Percentiles rank a stretch among this genome's conserved stretches.
Conservation (phyloP, 1,139 yeast genomes). For the Diutina neorugosa region DNA sequence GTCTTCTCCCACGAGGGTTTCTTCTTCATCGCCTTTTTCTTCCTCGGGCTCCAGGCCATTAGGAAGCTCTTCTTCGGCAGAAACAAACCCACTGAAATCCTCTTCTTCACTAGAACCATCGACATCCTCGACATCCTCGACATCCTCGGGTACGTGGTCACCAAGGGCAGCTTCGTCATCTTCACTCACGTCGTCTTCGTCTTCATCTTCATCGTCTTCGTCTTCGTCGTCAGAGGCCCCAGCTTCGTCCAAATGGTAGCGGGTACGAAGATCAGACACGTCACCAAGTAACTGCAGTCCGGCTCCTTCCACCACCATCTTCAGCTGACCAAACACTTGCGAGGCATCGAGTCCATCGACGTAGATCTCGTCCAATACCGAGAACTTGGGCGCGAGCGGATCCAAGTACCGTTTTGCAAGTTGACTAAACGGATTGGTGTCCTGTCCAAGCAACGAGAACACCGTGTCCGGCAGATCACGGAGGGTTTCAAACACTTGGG, state of each 20-base stretch:
- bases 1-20: constrained; percentile 7
- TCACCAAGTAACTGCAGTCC: constrained; percentile 43
- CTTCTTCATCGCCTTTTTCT: constrained; percentile 11
- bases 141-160: constrained; percentile 10
- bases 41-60: constrained; percentile 11
- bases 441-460: background rate
- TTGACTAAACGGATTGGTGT: constrained; percentile 13
- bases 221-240: constrained; percentile 16
- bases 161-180: background rate
- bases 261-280: constrained; percentile 18
- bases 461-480: constrained; percentile 1
- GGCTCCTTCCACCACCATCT: constrained; percentile 65
- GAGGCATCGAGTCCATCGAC: constrained; percentile 81
- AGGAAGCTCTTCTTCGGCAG: constrained; percentile 9
- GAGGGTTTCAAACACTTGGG: background rate
- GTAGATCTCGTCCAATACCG: constrained; percentile 71
- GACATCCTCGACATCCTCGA: constrained; percentile 12
- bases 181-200: constrained; percentile 10
- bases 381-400: constrained; percentile 49
- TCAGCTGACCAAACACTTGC: constrained; percentile 91
- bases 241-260: constrained; percentile 7
- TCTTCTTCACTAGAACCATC: constrained; percentile 7
- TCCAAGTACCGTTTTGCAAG: constrained; percentile 48
- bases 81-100: constrained; percentile 6
- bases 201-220: constrained; percentile 11